Percentiles rank a stretch among this genome's conserved stretches.
Conservation (phyloP, 257 asterid genomes). For the Verbascum thapsus region DNA sequence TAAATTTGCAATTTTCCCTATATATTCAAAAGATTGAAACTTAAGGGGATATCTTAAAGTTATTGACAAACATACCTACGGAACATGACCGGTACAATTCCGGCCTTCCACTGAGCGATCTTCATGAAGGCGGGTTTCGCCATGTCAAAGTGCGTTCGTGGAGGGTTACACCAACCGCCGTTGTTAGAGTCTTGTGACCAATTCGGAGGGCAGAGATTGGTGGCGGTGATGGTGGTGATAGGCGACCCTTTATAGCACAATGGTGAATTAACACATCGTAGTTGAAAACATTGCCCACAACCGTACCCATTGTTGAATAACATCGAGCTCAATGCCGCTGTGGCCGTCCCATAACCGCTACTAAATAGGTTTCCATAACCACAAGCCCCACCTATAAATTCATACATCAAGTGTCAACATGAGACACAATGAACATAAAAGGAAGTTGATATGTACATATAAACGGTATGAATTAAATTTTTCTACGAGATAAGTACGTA, state of each 20-base stretch:
- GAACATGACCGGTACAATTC: slow-evolving; percentile 40
- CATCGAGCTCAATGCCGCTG: slow-evolving; percentile 38
- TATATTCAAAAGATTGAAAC: no score
- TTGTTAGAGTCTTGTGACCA: slow-evolving; percentile 35
- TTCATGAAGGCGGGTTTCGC: slow-evolving; percentile 38
- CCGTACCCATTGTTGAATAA: slow-evolving; percentile 45
- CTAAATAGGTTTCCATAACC: slow-evolving; percentile 37
- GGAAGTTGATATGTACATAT: no score
- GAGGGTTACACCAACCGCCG: slow-evolving; percentile 52
- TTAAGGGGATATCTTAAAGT: no score
- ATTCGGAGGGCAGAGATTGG: slow-evolving; percentile 47
- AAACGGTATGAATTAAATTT: no score
- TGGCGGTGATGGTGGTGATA: slow-evolving; percentile 34
- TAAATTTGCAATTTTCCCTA: no score
- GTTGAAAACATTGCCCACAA: slow-evolving; percentile 63
- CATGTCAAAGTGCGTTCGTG: slow-evolving; percentile 44
- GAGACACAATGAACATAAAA: no score
- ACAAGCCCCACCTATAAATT: no score
- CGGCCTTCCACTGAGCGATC: slow-evolving; percentile 37
- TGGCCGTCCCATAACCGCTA: slow-evolving; percentile 33
- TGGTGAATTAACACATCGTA: slow-evolving; percentile 41
- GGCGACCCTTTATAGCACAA: slow-evolving; percentile 44
- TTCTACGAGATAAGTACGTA: no score
- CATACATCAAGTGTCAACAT: no score
- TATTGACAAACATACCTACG: no score